These are phyloP conservation scores for Jacaranda mimosifolia DNA, from an alignment of 257 asterid genomes.

Conservation along the genomic window DNA sequence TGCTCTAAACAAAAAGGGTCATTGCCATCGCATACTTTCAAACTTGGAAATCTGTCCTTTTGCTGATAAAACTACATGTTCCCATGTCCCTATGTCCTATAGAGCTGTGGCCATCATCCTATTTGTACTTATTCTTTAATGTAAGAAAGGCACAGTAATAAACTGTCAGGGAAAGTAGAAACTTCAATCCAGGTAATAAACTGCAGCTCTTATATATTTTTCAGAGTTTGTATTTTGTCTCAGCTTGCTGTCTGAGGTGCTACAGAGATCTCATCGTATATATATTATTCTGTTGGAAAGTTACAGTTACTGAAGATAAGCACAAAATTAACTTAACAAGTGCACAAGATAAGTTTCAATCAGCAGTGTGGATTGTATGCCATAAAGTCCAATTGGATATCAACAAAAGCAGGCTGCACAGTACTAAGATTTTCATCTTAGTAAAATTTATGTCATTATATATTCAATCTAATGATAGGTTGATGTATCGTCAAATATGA, in stretches of 20 bases:
- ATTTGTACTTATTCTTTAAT: no score
- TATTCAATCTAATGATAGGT: neutral
- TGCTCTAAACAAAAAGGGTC: no score
- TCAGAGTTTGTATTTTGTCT: neutral
- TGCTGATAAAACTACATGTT: no score
- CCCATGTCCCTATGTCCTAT: no score
- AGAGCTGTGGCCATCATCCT: no score
- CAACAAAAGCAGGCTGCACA: conserved; percentile 63
- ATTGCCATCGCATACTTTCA: no score
- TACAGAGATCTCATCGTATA: conserved; percentile 15
- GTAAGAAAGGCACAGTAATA: neutral
- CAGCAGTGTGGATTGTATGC: neutral
- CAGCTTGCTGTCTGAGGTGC: neutral
- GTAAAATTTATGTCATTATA: neutral
- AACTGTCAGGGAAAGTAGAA: conserved; percentile 25
- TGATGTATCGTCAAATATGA: no score
- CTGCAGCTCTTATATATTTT: conserved; percentile 26
- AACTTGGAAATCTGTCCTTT: no score
- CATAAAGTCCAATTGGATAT: conserved; percentile 40
- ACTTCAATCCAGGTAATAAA: neutral
- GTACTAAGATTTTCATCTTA: conserved; percentile 26
- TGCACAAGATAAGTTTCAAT: neutral
- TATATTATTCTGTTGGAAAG: neutral
- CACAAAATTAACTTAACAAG: neutral
- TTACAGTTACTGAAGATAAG: conserved; percentile 20